Base-by-base conservation (phyloP, 305 asterid genomes). In the Fraxinus xanthoxyloides region DNA sequence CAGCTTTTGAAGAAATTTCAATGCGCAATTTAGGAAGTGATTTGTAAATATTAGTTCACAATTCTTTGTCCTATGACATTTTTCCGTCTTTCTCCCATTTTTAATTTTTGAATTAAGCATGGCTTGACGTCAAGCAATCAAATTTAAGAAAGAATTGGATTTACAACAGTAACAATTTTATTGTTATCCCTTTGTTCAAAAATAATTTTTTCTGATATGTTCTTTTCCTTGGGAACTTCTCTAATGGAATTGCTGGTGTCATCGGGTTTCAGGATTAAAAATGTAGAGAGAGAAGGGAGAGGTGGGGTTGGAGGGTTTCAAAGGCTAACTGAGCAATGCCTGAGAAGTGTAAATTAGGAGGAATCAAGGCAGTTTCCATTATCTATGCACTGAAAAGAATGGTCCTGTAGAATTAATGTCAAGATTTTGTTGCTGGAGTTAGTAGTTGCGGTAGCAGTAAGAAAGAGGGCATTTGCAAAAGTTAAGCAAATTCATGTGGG, bases 41-140 rank as follows among this genome's bases (percentile, higher is more conserved):
- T 84, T 13, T 84, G 88, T 86, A 88, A 77, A 88, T 88, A 81
- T 63, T 13, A 10, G 24, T 59, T 21, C 28, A 19, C 69, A 19
- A 59, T 59, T 59, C 69, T 59, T 19, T 59, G 28, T 59, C 69
- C 28, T 59, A 9, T 21, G 24, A 19, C 30, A 59, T 59, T 59
- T 59, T 1, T 21, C 69, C 0, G 12, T 59, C 28, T 10, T 10
- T 19, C 24, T 59, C 31, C 28, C 69, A 7, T 19, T 59, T 59
- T 59, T 8, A 19, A 6, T 6, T 48, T 48, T 48, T 15, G n/a
- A 40, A 40, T 48, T 15, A 48, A 0, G 59, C 59, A 48, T 48
- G 15, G 59, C 19, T 48, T 48, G 7, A 48, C 15, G 59, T 48
- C 59, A 46, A 48, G 56, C 59, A 48, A 15, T 48, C 19, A 13